Percentiles rank a stretch among this genome's conserved stretches.
Evolutionary conservation across 202 grass and related monocot genomes (phyloP).

Genomic region (Setaria viridis): DNA sequence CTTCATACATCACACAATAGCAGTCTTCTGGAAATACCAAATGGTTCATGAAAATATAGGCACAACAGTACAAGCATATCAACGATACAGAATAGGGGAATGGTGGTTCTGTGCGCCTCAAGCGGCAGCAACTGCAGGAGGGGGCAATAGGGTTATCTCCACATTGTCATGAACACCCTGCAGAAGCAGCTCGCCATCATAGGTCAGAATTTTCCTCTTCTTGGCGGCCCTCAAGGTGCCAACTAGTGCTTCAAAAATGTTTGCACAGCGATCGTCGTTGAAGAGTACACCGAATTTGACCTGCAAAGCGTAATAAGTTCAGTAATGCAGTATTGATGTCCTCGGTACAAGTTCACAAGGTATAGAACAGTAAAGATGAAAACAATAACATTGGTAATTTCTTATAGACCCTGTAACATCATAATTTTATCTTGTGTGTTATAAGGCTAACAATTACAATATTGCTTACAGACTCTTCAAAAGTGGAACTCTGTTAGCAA

Average conservation of each 20-base stretch:
- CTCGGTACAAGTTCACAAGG: not conserved
- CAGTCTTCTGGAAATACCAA: too few relatives aligned
- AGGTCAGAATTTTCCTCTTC: slow-evolving; percentile 80
- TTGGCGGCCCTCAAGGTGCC: slow-evolving; percentile 88
- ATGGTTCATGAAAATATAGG: too few relatives aligned
- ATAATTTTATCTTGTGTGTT: not conserved
- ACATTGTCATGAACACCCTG: slow-evolving; percentile 96
- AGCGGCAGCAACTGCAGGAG: slow-evolving; percentile 41
- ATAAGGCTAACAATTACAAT: not conserved
- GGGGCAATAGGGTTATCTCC: slow-evolving; percentile 75
- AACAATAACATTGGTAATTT: not conserved
- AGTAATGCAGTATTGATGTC: not conserved
- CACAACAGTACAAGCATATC: too few relatives aligned
- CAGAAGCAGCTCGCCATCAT: slow-evolving; percentile 83
- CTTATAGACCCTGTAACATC: slow-evolving; percentile 6
- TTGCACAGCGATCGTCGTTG: slow-evolving; percentile 90
- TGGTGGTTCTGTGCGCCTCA: slow-evolving; percentile 22
- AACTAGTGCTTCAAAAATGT: slow-evolving; percentile 95
- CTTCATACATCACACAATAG: too few relatives aligned
- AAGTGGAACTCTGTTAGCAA: not conserved
- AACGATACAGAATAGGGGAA: too few relatives aligned
- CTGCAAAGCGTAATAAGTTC: slow-evolving; percentile 45
- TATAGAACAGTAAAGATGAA: not conserved
- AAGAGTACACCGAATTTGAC: slow-evolving; percentile 93
- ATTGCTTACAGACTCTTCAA: not conserved